These are phyloP conservation scores for Thuidium tamariscinum DNA, from an alignment of 225 moss, liverwort and hornwort species.

Conservation along the genomic window DNA sequence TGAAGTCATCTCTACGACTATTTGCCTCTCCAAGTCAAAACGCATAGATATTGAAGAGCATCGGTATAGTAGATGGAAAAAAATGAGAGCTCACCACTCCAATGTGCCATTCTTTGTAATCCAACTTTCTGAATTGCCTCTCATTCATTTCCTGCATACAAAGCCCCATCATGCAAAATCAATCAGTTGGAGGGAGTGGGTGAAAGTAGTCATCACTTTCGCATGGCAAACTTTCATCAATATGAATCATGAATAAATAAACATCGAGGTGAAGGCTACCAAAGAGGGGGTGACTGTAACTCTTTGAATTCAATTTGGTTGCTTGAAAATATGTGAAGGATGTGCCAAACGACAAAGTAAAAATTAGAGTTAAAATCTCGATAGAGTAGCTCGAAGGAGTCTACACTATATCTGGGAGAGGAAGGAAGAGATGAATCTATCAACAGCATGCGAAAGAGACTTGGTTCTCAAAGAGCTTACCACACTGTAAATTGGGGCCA, in stretches of 20 bases:
- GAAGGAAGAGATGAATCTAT: neutral
- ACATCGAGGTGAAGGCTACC: neutral
- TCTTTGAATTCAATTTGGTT: neutral
- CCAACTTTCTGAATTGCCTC: constrained; percentile 70
- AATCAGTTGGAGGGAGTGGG: neutral
- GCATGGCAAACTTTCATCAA: neutral
- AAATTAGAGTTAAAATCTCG: neutral
- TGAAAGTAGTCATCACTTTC: neutral
- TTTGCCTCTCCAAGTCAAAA: neutral
- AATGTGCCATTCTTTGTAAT: constrained; percentile 91
- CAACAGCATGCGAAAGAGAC: neutral
- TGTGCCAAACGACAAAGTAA: neutral
- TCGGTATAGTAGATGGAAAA: neutral
- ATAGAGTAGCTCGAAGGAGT: neutral
- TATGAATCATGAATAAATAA: neutral
- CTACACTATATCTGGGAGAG: neutral
- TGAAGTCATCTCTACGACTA: neutral
- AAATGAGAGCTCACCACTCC: constrained; percentile 56
- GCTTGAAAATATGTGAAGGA: neutral
- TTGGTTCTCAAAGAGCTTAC: constrained; percentile 25
- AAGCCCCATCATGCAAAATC: neutral
- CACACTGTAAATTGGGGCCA: constrained; percentile 84
- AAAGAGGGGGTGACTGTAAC: neutral
- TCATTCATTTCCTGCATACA: constrained; percentile 75
- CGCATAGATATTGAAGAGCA: neutral